Base-by-base conservation (phyloP, 2,329 filamentous ascomycete genomes). In the Verticillium isaacii region DNA sequence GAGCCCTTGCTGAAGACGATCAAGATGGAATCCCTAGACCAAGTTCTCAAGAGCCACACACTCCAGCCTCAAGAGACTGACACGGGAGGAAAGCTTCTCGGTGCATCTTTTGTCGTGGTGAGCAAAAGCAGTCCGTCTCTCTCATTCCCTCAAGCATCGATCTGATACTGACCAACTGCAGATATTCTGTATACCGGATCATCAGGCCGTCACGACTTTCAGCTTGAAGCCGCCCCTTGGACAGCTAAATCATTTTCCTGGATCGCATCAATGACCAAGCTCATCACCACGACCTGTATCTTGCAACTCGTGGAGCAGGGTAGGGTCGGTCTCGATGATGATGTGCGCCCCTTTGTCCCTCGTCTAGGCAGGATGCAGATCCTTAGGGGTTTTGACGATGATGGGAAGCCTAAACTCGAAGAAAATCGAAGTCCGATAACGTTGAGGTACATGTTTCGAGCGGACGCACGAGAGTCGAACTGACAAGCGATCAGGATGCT, bases 201-300 rank as follows among this genome's bases (percentile, higher is more conserved):
- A 0, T 71, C 76, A 2, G 78, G 78, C 5, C 73, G 75, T 7
- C 70, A 70, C 39, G 70, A 66, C 45, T 65, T 76, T n/a, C 64
- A 71, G 17, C 25, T 58, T 2, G 60, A 64, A 25, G 72, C 77
- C 1, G 61, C 66, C 0, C 61, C 66, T 0, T 81, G 77, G 66
- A 64, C 63, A 2, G 57, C 64, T 1, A 63, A 71, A 45, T 71
- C 77, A 1, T 73, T 80, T 55, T 70, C 71, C 23, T 77, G 70
- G 68, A 68, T 74, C 14, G 78, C 77, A 9, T 80, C 78, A n/a
- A 62, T 78, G 66, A 80, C 77, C 62, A 80, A 81, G 66, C 68
- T 80, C n/a, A 65, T 76, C 55, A 77, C 77, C 0, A 66, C 70
- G 5, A 72, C 72, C 0, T 70, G 68, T 57, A 39, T 79, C 23